Evolutionary conservation across 495 filamentous ascomycete genomes (phyloP), one percentile per base, ranked within the genome.

Genomic region (Eremomyces bilateralis): DNA sequence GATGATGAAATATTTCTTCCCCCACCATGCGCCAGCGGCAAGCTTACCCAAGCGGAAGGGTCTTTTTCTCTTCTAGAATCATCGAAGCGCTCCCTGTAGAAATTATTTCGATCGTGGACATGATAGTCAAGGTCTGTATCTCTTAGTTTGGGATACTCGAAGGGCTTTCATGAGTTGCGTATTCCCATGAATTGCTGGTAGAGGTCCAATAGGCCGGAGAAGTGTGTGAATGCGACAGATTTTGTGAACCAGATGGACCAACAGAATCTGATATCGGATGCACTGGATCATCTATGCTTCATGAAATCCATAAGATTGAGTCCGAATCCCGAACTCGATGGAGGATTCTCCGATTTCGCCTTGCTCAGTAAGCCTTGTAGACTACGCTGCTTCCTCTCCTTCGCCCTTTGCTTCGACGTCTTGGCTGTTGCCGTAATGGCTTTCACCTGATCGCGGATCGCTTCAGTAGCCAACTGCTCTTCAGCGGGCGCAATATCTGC

Each of bases 241-340:
- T 27, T 13, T 13, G n/a, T n/a, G n/a, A n/a, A n/a, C n/a, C n/a
- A n/a, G n/a, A n/a, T n/a, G n/a, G n/a, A n/a, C n/a, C n/a, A n/a
- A n/a, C n/a, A n/a, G n/a, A n/a, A n/a, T n/a, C n/a, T n/a, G n/a
- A n/a, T n/a, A n/a, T n/a, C n/a, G n/a, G n/a, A n/a, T n/a, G n/a
- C n/a, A n/a, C n/a, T n/a, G n/a, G n/a, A n/a, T 27, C 24, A 27
- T 6, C 24, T 13, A 27, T 13, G 42, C 39, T 69, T 62, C 42
- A 74, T 58, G 35, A 74, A 62, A 43, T 72, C 68, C 52, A 72
- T 58, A 4, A 72, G 53, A 50, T 67, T 62, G 3, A 73, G 50
- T 16, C 53, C 54, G 32, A 60, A 2, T 50, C 52, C 19, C 37
- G 27, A 19, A 42, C 41, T 13, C 38, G 48, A 16, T 35, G 52